phyloP scores from a whole-genome alignment of 78 protist genomes.

The Dictyostelium firmibasis region DNA sequence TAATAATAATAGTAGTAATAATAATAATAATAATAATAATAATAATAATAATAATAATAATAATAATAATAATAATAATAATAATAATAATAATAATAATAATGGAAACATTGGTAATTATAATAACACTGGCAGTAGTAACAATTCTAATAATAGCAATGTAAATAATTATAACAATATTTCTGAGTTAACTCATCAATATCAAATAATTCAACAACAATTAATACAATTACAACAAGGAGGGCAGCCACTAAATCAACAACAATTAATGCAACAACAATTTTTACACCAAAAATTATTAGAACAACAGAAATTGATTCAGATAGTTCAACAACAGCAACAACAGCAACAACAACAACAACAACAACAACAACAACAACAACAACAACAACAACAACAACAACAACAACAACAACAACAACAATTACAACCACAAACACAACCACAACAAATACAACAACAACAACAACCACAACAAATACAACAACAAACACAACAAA shows the following conservation, averaged over 20 bases:
- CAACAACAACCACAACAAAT: no score
- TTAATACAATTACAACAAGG: not conserved
- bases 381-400: not conserved
- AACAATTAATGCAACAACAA: not conserved
- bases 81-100: not conserved
- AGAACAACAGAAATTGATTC: not conserved
- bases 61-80: not conserved
- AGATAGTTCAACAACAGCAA: not conserved
- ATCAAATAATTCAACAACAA: not conserved
- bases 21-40: no score
- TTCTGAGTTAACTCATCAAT: not conserved
- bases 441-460: not conserved
- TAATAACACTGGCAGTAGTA: not conserved
- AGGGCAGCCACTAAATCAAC: not conserved
- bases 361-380: not conserved
- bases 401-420: not conserved
- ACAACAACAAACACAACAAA: not conserved
- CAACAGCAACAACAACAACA: no score
- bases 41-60: no score
- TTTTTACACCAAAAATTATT: not conserved
- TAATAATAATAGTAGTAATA: no score
- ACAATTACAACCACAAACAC: not conserved
- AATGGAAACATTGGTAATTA: not conserved
- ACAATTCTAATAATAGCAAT: not conserved
- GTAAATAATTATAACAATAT: not conserved